Evolutionary conservation across 306 rosid species (phyloP).

Genomic region (Senna siamea): DNA sequence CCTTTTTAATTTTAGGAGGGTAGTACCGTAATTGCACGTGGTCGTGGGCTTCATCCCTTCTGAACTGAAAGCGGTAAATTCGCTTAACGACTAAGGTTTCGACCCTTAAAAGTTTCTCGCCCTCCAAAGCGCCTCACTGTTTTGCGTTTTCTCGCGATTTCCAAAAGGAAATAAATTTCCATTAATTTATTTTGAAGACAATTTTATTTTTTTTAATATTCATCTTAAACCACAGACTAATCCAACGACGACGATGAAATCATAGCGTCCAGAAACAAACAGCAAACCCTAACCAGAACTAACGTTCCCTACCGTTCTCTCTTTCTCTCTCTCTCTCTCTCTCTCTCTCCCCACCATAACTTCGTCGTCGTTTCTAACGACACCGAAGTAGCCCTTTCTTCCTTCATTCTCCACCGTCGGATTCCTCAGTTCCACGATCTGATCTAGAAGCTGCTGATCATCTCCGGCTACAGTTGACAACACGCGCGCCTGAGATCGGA

Average conservation of each 20-base stretch:
- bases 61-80: neutral
- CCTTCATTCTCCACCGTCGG: constrained; percentile 6
- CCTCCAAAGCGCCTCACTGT: neutral
- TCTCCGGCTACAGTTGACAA: neutral
- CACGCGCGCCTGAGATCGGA: constrained; percentile 20
- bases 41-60: neutral
- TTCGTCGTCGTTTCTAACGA: neutral
- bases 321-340: neutral
- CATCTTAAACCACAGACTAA: neutral
- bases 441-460: constrained; percentile 9
- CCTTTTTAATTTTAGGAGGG: neutral
- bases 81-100: constrained; percentile 17
- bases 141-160: constrained; percentile 16
- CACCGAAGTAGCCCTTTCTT: neutral
- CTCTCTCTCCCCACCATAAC: neutral
- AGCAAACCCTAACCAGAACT: constrained; percentile 16
- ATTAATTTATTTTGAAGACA: neutral
- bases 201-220: neutral
- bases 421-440: neutral
- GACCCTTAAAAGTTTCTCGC: neutral
- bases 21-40: neutral
- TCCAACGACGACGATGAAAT: constrained; percentile 32
- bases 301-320: neutral
- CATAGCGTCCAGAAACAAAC: constrained; percentile 31
- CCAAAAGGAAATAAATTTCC: neutral